Evolutionary conservation across 129 eudicot species (phyloP).

Genomic region (Silybum marianum): DNA sequence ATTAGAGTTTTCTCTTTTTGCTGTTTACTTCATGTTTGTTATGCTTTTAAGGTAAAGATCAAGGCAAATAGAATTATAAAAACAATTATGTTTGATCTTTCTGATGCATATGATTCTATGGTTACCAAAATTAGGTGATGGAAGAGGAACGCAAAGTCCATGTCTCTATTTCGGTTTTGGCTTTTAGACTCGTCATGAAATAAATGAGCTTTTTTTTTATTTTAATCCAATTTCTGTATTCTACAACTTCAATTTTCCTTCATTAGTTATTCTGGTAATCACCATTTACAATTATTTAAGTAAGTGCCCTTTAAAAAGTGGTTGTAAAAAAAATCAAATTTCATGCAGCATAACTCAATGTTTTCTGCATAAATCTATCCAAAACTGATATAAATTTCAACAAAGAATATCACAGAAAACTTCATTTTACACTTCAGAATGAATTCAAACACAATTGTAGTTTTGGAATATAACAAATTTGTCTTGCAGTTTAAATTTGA

Average conservation of each 20-base stretch:
- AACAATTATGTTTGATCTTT: background rate
- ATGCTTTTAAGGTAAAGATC: background rate
- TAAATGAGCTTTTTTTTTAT: too few species aligned
- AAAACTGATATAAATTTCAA: background rate
- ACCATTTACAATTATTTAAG: background rate
- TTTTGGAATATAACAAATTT: background rate
- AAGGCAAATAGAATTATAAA: background rate
- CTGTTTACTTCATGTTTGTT: background rate
- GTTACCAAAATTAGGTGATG: background rate
- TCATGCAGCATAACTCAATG: background rate
- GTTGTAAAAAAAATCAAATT: background rate
- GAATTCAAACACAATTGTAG: background rate
- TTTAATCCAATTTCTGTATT: background rate
- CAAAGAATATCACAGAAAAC: background rate
- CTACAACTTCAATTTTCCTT: background rate
- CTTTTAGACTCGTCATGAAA: too few species aligned
- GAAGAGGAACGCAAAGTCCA: too few species aligned
- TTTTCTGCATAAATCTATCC: background rate
- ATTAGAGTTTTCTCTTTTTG: background rate
- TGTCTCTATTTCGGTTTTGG: too few species aligned
- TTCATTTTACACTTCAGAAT: background rate
- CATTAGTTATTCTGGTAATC: background rate
- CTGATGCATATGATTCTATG: background rate
- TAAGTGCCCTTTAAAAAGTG: background rate
- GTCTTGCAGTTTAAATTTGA: background rate